Evolutionary conservation across 257 asterid species (phyloP).

Genomic region (Cinchona pubescens): DNA sequence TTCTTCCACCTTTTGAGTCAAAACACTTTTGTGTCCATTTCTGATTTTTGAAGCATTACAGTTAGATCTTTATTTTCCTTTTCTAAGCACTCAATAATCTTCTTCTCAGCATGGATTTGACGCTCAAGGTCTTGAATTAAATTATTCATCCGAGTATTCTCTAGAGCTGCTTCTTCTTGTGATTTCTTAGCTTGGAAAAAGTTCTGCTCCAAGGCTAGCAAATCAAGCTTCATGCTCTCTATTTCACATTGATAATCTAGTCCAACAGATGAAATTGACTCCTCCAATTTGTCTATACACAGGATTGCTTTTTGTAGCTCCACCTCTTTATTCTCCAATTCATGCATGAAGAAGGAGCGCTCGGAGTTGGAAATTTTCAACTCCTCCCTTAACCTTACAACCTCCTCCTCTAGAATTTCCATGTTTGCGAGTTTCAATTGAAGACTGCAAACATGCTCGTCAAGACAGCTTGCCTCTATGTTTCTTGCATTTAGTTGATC

Average conservation of each 20-base stretch:
- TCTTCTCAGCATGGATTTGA: constrained; percentile 42
- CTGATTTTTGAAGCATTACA: constrained; percentile 40
- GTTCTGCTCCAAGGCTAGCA: constrained; percentile 55
- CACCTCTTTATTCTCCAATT: constrained; percentile 53
- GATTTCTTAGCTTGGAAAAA: constrained; percentile 46
- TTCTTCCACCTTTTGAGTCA: constrained; percentile 46
- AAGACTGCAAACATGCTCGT: constrained; percentile 52
- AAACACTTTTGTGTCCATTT: constrained; percentile 41
- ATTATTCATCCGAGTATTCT: constrained; percentile 39
- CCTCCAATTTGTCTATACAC: constrained; percentile 60
- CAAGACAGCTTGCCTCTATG: constrained; percentile 43
- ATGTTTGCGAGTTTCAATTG: constrained; percentile 42
- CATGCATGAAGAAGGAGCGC: constrained; percentile 40
- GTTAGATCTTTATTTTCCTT: constrained; percentile 54
- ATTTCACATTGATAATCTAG: constrained; percentile 90
- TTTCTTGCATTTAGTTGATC: constrained; percentile 71
- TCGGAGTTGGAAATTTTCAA: constrained; percentile 47
- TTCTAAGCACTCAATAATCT: constrained; percentile 38
- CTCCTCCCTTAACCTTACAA: constrained; percentile 50
- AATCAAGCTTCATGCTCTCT: constrained; percentile 76
- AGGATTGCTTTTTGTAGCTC: constrained; percentile 40
- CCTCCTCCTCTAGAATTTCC: constrained; percentile 50
- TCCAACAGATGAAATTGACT: constrained; percentile 59
- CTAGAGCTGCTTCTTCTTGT: constrained; percentile 51
- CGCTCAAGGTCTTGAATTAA: constrained; percentile 54